Conservation (phyloP, 2,329 filamentous ascomycete species). For the Cladobotryum protrusum region DNA sequence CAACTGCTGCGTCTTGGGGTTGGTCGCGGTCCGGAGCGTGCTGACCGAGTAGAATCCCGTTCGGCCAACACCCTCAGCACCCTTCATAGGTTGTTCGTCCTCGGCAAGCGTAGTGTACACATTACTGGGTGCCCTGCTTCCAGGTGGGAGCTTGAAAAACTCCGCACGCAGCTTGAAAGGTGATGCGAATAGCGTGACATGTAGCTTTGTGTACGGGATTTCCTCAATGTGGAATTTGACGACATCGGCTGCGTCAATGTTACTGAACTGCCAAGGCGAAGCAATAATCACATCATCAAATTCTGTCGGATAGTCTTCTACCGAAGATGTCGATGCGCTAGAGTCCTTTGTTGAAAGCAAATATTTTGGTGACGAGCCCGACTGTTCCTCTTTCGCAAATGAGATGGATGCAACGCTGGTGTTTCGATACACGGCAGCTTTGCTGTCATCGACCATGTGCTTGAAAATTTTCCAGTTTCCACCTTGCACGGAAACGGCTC, state of each 20-base stretch:
- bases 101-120: conserved; percentile 76
- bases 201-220: conserved; percentile 79
- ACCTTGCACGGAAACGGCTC: conserved; percentile 69
- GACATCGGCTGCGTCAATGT: conserved; percentile 60
- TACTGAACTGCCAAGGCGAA: conserved; percentile 73
- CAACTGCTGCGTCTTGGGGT: conserved; percentile 47
- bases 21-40: conserved; percentile 57
- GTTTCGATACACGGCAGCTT: conserved; percentile 57
- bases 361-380: conserved; percentile 39
- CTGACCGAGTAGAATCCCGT: conserved; percentile 83
- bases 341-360: conserved; percentile 33
- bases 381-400: conserved; percentile 37
- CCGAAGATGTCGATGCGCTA: conserved; percentile 14
- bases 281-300: conserved; percentile 84
- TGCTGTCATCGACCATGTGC: conserved; percentile 64
- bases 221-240: conserved; percentile 63
- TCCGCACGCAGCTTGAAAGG: conserved; percentile 62
- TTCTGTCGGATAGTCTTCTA: conserved; percentile 39
- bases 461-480: conserved; percentile 95
- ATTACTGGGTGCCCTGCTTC: conserved; percentile 58
- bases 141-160: conserved; percentile 63
- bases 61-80: conserved; percentile 57
- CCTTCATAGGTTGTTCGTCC: conserved; percentile 45
- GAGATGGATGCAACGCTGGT: conserved; percentile 59
- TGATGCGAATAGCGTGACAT: conserved; percentile 85